phyloP scores from a whole-genome alignment of 192 early-diverging fungal species.

The Coemansia sp. region DNA sequence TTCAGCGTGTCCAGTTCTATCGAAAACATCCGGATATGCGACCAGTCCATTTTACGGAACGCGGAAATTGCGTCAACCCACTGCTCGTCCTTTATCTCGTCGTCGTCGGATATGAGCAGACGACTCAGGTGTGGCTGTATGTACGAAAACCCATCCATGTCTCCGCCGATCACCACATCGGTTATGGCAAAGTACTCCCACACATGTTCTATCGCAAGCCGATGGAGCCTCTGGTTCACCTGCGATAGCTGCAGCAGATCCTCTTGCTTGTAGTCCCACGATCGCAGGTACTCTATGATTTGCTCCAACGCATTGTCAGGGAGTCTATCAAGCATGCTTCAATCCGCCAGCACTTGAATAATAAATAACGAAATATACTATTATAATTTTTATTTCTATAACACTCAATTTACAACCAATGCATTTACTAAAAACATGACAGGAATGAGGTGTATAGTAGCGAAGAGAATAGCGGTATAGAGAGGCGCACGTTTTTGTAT shows the following conservation, averaged over 20 bases:
- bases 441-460: too few species aligned
- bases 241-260: conserved; percentile 15
- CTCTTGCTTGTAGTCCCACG: conserved; percentile 24
- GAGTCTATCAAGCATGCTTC: conserved; percentile 25
- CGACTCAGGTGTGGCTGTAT: conserved; percentile 23
- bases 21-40: conserved; percentile 27
- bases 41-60: conserved; percentile 14
- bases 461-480: too few species aligned
- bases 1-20: conserved; percentile 17
- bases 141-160: background rate
- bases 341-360: background rate
- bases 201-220: background rate
- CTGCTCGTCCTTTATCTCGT: conserved; percentile 11
- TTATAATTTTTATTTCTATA: background rate
- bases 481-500: too few species aligned
- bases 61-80: conserved; percentile 13
- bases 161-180: conserved; percentile 2
- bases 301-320: conserved; percentile 13
- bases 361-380: background rate
- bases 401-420: background rate
- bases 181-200: conserved; percentile 40
- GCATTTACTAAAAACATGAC: too few species aligned
- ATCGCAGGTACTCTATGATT: conserved; percentile 32
- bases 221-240: conserved; percentile 9
- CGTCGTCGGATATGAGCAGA: conserved; percentile 23